Evolutionary conservation across 2,329 filamentous ascomycete genomes (phyloP).

Genomic region (Juglanconis oblonga): DNA sequence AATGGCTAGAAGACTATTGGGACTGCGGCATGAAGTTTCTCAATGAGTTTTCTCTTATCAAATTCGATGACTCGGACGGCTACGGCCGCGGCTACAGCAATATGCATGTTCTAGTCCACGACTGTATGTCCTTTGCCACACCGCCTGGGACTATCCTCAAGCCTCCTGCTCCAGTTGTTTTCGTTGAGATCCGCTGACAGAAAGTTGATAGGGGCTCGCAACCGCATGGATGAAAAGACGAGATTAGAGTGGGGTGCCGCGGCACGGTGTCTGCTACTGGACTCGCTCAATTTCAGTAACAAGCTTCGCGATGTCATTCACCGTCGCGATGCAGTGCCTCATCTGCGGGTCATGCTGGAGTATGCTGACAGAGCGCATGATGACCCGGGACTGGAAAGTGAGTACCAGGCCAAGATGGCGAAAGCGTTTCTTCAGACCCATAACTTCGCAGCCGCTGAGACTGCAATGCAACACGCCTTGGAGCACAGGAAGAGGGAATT

Average conservation of each 20-base stretch:
- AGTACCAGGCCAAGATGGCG: background rate
- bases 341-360: background rate
- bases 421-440: background rate
- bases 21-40: constrained; percentile 8
- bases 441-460: background rate
- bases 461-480: background rate
- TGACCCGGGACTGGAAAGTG: background rate
- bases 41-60: constrained; percentile 22
- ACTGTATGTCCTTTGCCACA: too few relatives aligned
- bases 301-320: background rate
- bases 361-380: background rate
- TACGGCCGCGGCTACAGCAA: constrained; percentile 9
- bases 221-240: constrained; percentile 1
- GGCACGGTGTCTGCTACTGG: background rate
- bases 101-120: constrained; percentile 26
- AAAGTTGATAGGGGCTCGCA: too few relatives aligned
- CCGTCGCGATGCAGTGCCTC: background rate
- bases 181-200: too few relatives aligned
- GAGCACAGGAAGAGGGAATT: background rate
- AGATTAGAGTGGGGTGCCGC: background rate
- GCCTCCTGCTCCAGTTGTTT: too few relatives aligned
- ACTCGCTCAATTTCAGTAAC: background rate
- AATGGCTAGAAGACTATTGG: constrained; percentile 5
- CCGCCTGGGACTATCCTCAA: too few relatives aligned
- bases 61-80: background rate